A percentile compares a stretch with the other conserved stretches of the same genome.
These are phyloP conservation scores for Trichoderma endophyticum DNA, from an alignment of 2,329 filamentous ascomycete genomes.

Conservation along the genomic window DNA sequence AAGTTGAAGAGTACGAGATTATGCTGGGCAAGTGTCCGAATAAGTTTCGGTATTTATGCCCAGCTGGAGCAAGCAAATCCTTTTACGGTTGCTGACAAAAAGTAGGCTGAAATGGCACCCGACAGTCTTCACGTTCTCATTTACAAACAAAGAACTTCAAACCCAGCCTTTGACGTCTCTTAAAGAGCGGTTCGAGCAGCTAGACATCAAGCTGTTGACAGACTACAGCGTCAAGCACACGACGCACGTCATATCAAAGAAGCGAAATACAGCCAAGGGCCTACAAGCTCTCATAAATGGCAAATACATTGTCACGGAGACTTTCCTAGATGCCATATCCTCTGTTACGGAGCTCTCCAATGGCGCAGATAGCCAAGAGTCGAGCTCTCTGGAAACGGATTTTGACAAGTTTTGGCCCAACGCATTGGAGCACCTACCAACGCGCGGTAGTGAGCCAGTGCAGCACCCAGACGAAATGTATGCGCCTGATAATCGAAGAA, in stretches of 20 bases:
- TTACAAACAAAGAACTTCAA: slow-evolving; percentile 64
- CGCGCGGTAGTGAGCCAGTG: slow-evolving; percentile 70
- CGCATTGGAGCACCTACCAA: slow-evolving; percentile 67
- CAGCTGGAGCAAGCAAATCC: background rate
- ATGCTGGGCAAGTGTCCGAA: slow-evolving; percentile 68
- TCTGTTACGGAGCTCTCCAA: slow-evolving; percentile 53
- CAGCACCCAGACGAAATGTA: slow-evolving; percentile 67
- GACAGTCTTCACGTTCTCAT: slow-evolving; percentile 76
- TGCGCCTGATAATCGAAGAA: slow-evolving; percentile 62
- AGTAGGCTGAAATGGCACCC: slow-evolving; percentile 73
- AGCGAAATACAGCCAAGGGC: slow-evolving; percentile 84
- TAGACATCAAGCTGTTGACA: slow-evolving; percentile 83
- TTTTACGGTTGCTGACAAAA: slow-evolving; percentile 18
- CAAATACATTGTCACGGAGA: slow-evolving; percentile 69
- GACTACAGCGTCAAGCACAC: slow-evolving; percentile 70
- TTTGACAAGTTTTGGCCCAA: slow-evolving; percentile 79
- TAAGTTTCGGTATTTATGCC: slow-evolving; percentile 51
- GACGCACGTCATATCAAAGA: slow-evolving; percentile 84
- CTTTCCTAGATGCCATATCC: slow-evolving; percentile 71
- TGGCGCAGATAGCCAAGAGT: slow-evolving; percentile 46
- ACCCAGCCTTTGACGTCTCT: slow-evolving; percentile 61
- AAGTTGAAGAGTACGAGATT: slow-evolving; percentile 54
- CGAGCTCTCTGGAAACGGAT: slow-evolving; percentile 67
- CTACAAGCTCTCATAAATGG: slow-evolving; percentile 83
- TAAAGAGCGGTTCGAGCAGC: slow-evolving; percentile 65